phyloP scores from a whole-genome alignment of 225 moss, liverwort and hornwort genomes.

The Pseudisothecium myosuroides region DNA sequence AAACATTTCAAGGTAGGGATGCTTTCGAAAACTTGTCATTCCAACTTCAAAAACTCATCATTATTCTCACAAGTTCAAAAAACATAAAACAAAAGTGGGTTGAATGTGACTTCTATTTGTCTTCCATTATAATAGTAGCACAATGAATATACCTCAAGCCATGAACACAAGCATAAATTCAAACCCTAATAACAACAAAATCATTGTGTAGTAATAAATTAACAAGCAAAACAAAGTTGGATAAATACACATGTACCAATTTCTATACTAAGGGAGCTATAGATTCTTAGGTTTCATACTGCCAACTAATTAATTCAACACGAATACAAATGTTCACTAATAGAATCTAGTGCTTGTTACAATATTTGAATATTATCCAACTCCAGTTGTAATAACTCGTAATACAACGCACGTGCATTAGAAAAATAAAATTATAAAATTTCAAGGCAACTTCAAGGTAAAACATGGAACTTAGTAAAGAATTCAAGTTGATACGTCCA shows the following conservation, averaged over 20 bases:
- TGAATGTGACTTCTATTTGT: not conserved
- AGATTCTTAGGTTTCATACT: accelerated
- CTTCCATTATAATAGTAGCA: not conserved
- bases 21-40: no score
- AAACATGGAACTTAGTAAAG: not conserved
- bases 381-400: accelerated
- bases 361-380: no score
- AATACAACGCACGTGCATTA: not conserved
- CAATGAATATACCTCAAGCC: no score
- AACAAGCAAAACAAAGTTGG: not conserved
- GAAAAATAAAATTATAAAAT: not conserved
- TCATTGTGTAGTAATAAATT: not conserved
- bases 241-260: not conserved
- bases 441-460: not conserved
- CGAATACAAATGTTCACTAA: not conserved
- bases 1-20: not conserved
- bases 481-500: not conserved
- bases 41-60: no score
- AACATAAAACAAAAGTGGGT: not conserved
- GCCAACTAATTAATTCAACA: not conserved
- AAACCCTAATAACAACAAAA: not conserved
- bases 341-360: no score
- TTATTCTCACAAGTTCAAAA: not conserved
- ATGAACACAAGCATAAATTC: not conserved
- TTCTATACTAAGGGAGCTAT: not conserved